Evolutionary conservation across 2,329 filamentous ascomycete genomes (phyloP), one percentile per base, ranked within the genome.

Genomic region (Blumeria graminis): DNA sequence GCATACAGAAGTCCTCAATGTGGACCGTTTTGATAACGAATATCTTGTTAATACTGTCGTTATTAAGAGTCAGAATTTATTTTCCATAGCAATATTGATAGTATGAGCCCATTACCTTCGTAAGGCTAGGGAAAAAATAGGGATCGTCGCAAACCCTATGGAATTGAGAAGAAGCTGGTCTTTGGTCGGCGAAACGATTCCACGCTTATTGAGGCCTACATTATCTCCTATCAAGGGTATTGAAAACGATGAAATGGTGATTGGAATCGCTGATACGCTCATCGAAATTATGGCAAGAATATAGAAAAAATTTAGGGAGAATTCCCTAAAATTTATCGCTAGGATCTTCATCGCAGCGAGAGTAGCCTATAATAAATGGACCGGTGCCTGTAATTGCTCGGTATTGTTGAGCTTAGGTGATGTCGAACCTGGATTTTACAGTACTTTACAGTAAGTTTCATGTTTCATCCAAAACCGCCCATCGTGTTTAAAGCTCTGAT

Each of bases 1-100:
- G 64, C 69, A 70, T 70, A 1, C 68, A 60, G 60, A 66, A 68
- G 51, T 70, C 68, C 52, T 70, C 68, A 50, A 65, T n/a, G 7
- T 60, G 56, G 38, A 59, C 48, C 22, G 56, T 59, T 2, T 56
- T 54, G 35, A 63, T 32, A 14, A 63, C 57, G 50, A 57, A 60
- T 7, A 34, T 46, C 2, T 58, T 57, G 39, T 62, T 63, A 33
- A 61, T n/a, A 13, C 58, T 62, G 48, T 39, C 38, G 9, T 36
- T 56, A 10, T 8, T 2, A 13, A 45, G 11, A 46, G 41, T 46
- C n/a, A 13, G n/a, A 18, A 3, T 46, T 46, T 46, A 9, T 16
- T 13, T 3, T 41, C 41, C 8, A 18, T 13, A 6, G 9, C 6
- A 13, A 28, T 28, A 28, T 28, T 28, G 22, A 28, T 28, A 28